Evolutionary conservation across 2,329 filamentous ascomycete species (phyloP).

Genomic region (Verruconis gallopava): DNA sequence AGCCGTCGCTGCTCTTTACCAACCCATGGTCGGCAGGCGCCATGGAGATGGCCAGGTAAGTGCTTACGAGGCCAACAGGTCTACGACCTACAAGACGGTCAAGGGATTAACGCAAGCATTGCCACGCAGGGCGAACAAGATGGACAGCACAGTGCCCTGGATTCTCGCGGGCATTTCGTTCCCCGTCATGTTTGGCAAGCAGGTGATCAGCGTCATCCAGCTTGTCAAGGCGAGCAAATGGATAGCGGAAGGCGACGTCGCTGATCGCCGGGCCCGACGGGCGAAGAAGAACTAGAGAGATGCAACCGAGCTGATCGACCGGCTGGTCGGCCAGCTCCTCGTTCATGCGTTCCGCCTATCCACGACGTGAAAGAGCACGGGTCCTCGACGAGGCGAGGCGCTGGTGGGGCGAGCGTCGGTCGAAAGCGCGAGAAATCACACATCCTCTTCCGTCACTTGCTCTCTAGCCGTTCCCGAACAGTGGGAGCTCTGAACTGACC

Average conservation of each 20-base stretch:
- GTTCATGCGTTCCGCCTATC: too few relatives aligned
- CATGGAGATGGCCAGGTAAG: constrained; percentile 66
- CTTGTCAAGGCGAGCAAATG: constrained; percentile 84
- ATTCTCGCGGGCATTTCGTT: constrained; percentile 67
- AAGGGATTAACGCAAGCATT: too few relatives aligned
- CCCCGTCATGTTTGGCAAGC: constrained; percentile 83
- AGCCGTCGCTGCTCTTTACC: constrained; percentile 63
- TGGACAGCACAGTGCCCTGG: constrained; percentile 52
- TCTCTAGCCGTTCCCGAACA: too few relatives aligned
- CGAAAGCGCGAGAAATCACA: too few relatives aligned
- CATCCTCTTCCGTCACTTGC: too few relatives aligned
- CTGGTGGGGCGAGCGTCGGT: too few relatives aligned
- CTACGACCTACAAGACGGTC: too few relatives aligned
- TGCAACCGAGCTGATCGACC: too few relatives aligned
- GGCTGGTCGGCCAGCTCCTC: too few relatives aligned
- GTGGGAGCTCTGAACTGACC: too few relatives aligned
- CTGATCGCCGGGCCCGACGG: constrained; percentile 39
- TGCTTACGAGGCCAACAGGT: neutral
- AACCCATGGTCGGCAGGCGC: constrained; percentile 87
- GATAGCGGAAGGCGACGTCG: constrained; percentile 81
- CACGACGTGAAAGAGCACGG: too few relatives aligned
- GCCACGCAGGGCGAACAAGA: constrained; percentile 65
- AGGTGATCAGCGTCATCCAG: constrained; percentile 88
- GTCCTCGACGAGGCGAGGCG: too few relatives aligned
- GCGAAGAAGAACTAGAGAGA: constrained; percentile 20